Conservation (phyloP, 257 asterid genomes). For the Ophiorrhiza pumila region DNA sequence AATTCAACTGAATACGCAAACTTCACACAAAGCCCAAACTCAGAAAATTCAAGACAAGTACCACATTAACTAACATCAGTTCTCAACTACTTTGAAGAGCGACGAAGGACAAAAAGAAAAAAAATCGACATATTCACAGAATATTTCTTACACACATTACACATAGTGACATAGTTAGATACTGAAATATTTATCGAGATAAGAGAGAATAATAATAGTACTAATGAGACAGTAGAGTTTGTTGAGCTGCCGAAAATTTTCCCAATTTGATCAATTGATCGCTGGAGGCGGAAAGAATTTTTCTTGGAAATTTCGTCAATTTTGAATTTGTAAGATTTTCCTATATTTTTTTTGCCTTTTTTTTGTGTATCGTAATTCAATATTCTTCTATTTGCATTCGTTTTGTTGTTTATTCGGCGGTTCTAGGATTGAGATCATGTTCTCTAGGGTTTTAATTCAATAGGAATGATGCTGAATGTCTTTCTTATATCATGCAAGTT, state of each 20-base stretch:
- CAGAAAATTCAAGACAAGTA: not conserved
- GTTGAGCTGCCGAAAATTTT: conserved; percentile 33
- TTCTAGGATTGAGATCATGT: conserved; percentile 27
- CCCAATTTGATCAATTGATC: conserved; percentile 34
- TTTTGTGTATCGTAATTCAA: conserved; percentile 8
- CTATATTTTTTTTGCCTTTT: conserved; percentile 10
- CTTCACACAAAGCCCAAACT: not conserved
- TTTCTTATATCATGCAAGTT: conserved; percentile 1
- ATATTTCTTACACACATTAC: conserved; percentile 26
- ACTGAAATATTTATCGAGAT: not conserved
- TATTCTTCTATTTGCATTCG: conserved; percentile 9
- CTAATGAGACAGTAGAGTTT: conserved; percentile 13
- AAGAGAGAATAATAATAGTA: not conserved
- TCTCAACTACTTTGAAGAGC: conserved; percentile 17
- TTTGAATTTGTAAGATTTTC: conserved; percentile 44
- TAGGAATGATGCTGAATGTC: conserved; percentile 20
- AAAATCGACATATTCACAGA: conserved; percentile 31
- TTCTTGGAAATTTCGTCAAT: conserved; percentile 21
- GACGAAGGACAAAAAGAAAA: not conserved
- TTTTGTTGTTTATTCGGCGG: conserved; percentile 16
- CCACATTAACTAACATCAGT: conserved; percentile 7
- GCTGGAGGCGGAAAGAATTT: conserved; percentile 18
- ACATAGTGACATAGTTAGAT: too few relatives aligned
- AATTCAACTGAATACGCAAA: not conserved
- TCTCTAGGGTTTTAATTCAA: conserved; percentile 33